Percentiles rank a stretch among this genome's conserved stretches.
These are phyloP conservation scores for Castanea sativa DNA, from an alignment of 306 rosid species.

Conservation along the genomic window DNA sequence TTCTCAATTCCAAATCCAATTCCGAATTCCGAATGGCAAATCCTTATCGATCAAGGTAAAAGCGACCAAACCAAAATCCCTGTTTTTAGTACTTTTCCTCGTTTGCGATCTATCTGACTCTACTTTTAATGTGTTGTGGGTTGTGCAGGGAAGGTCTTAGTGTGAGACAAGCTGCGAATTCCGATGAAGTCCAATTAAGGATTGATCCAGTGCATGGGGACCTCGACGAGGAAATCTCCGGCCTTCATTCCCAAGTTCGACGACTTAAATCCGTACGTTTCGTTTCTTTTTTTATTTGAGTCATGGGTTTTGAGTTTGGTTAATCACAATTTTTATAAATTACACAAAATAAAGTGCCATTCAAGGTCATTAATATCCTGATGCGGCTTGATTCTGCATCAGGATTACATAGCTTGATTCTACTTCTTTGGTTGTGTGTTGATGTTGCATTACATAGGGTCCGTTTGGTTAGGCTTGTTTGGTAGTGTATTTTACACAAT, in stretches of 20 bases:
- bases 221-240: slow-evolving; percentile 29
- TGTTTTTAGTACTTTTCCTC: not conserved
- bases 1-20: too few species aligned
- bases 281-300: not conserved
- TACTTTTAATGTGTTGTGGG: not conserved
- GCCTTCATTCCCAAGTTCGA: slow-evolving; percentile 34
- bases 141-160: slow-evolving; percentile 39
- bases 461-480: too few species aligned
- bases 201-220: slow-evolving; percentile 40
- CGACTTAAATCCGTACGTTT: slow-evolving; percentile 29
- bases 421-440: not conserved
- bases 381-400: not conserved
- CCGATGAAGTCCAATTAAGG: slow-evolving; percentile 41
- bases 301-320: too few species aligned
- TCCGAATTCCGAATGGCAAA: too few species aligned
- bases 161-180: slow-evolving; percentile 24
- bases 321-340: too few species aligned
- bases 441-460: not conserved
- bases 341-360: too few species aligned
- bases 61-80: not conserved
- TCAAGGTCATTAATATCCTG: not conserved
- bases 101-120: not conserved
- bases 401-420: not conserved
- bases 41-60: too few species aligned
- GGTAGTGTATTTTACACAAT: too few species aligned